Evolutionary conservation across 1,284 basidiomycete species (phyloP), one percentile per base, ranked within the genome.

Genomic region (Heliocybe sulcata): DNA sequence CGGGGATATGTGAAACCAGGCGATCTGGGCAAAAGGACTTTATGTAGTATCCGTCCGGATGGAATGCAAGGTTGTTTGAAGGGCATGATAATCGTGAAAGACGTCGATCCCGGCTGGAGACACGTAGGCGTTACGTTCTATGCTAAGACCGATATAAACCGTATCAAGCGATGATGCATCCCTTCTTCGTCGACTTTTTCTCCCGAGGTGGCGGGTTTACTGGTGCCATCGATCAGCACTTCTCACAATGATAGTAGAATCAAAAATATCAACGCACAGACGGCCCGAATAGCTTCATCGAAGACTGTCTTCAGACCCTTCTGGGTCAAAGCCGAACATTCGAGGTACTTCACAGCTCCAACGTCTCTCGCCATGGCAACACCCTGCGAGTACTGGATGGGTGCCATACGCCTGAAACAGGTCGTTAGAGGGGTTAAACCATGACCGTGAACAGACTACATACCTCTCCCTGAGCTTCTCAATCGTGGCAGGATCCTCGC

Each of bases 301-400:
- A 98, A 98, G 47, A 98, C 94, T 49, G 87, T 93, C 83, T 97
- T 97, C 65, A 98, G 74, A 22, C 94, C 95, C 74, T 98, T 96
- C 78, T 99, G 97, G 48, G 97, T 98, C 64, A 99, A 76, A 45
- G 97, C 97, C 25, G 94, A 97, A 70, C 96, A 98, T 72, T 99
- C 96, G 57, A 98, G 75, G 68, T 98, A 99, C 71, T 94, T 96
- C 62, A 96, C 91, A 33, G 96, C 96, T 35, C 90, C 89, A 61
- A 99, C 97, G 65, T 98, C 94, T 66, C 88, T 89, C 56, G 87
- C 85, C 92, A 98, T 94, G 53, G 84, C 79, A 38, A 92, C 86
- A 55, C 94, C 96, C 75, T 98, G 90, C 52, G 84, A 78, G 69
- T 96, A 99, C 60, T 86, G 81, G 66, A 99, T 97, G 38, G 97